Conservation (phyloP, 345 rosid species). For the Rhodamnia argentea region DNA sequence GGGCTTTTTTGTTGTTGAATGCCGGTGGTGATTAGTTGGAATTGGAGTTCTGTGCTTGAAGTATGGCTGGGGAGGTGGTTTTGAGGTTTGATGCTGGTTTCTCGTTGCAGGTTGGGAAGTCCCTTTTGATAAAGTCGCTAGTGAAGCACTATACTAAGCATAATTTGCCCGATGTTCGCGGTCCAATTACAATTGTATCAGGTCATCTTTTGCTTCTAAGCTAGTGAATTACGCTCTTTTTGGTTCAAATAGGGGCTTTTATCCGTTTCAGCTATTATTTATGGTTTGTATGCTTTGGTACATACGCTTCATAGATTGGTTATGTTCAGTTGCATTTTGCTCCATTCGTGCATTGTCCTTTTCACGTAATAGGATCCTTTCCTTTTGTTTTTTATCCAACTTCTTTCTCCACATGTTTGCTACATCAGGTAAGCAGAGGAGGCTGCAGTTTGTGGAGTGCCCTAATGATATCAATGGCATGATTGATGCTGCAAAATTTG, state of each 20-base stretch:
- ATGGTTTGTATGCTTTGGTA: not conserved
- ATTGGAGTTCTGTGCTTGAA: not conserved
- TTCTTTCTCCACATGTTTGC: not conserved
- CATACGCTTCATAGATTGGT: not conserved
- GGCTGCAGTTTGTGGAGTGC: conserved; percentile 92
- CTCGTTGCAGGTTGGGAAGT: conserved; percentile 73
- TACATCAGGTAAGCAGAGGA: conserved; percentile 51
- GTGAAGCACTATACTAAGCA: conserved; percentile 72
- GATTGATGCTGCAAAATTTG: conserved; percentile 88
- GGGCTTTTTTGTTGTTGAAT: not conserved
- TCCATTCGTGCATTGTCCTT: not conserved
- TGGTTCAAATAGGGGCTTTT: not conserved
- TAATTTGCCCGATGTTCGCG: conserved; percentile 78
- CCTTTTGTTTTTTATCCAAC: not conserved
- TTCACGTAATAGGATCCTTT: not conserved
- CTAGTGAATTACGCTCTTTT: not conserved
- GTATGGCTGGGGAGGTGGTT: not conserved
- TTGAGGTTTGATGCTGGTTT: not conserved
- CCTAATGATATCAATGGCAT: conserved; percentile 96
- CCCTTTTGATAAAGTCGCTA: conserved; percentile 68
- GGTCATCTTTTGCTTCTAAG: not conserved
- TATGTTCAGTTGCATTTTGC: not conserved
- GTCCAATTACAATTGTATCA: conserved; percentile 73
- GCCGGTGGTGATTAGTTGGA: not conserved
- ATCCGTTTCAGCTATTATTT: not conserved